These are phyloP conservation scores for Fusarium cicatricum DNA, from an alignment of 2,329 filamentous ascomycete genomes.

Conservation along the genomic window DNA sequence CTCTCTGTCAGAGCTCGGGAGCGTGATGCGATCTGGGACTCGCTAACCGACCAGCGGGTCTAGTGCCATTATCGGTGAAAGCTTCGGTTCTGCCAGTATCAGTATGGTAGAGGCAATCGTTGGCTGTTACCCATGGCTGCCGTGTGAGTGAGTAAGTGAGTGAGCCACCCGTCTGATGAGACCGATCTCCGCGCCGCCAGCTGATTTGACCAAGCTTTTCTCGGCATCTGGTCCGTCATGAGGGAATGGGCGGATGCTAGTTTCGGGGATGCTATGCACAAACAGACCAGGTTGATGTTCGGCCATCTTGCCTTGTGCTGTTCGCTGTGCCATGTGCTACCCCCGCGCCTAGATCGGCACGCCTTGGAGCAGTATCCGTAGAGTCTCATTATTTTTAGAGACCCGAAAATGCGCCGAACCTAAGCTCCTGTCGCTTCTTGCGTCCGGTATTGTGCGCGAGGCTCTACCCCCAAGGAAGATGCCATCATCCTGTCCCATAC, in stretches of 20 bases:
- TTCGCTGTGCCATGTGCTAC: conserved; percentile 37
- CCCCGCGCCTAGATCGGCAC: conserved; percentile 34
- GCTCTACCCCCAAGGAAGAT: not conserved
- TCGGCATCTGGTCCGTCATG: conserved; percentile 31
- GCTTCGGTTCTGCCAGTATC: not conserved
- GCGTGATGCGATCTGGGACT: conserved; percentile 22
- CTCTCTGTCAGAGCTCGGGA: conserved; percentile 31
- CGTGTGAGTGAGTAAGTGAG: not conserved
- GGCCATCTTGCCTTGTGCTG: conserved; percentile 32
- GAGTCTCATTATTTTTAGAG: conserved; percentile 20
- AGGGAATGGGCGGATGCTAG: conserved; percentile 23
- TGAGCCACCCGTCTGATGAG: not conserved
- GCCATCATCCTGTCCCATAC: too few species aligned
- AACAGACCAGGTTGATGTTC: conserved; percentile 29
- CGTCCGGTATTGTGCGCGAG: conserved; percentile 6
- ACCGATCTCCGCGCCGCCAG: conserved; percentile 4
- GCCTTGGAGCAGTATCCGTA: conserved; percentile 21
- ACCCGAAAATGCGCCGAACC: conserved; percentile 32
- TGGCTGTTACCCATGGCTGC: too few species aligned
- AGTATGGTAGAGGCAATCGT: not conserved
- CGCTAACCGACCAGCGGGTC: conserved; percentile 11
- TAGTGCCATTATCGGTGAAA: conserved; percentile 2
- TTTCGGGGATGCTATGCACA: conserved; percentile 35
- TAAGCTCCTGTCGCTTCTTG: conserved; percentile 8
- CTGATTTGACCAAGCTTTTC: conserved; percentile 32